phyloP scores from a whole-genome alignment of 140 eudicot genomes.

The Ambrosia hybrid region DNA sequence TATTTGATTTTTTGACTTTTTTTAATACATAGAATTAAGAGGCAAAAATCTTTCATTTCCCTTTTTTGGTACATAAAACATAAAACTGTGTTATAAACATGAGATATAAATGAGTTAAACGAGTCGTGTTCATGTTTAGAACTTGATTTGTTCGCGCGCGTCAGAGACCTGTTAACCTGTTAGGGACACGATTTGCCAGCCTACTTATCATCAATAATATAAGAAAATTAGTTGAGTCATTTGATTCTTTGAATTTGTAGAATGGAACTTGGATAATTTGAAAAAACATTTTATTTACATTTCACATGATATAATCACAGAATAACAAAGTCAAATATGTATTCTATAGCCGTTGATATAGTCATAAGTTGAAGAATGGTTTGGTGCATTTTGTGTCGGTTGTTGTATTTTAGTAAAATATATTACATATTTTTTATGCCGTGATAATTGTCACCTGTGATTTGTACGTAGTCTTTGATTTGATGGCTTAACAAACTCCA shows the following conservation, averaged over 20 bases:
- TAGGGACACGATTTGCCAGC: no score
- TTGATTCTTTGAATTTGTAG: not conserved
- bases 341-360: conserved; percentile 9
- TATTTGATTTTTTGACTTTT: no score
- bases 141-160: no score
- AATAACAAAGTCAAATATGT: conserved; percentile 11
- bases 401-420: not conserved
- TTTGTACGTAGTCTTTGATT: conserved; percentile 2
- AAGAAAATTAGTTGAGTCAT: not conserved
- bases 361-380: not conserved
- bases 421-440: not conserved
- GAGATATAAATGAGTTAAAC: no score
- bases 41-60: no score
- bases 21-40: no score
- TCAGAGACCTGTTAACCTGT: no score
- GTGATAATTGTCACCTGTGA: not conserved
- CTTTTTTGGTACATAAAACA: no score
- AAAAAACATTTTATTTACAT: not conserved
- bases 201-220: not conserved
- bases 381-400: conserved; percentile 20
- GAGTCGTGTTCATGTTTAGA: no score
- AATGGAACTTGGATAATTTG: not conserved
- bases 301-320: not conserved
- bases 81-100: no score
- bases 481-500: conserved; percentile 14